phyloP scores from a whole-genome alignment of 2,329 filamentous ascomycete genomes.

The Zasmidium angulare region DNA sequence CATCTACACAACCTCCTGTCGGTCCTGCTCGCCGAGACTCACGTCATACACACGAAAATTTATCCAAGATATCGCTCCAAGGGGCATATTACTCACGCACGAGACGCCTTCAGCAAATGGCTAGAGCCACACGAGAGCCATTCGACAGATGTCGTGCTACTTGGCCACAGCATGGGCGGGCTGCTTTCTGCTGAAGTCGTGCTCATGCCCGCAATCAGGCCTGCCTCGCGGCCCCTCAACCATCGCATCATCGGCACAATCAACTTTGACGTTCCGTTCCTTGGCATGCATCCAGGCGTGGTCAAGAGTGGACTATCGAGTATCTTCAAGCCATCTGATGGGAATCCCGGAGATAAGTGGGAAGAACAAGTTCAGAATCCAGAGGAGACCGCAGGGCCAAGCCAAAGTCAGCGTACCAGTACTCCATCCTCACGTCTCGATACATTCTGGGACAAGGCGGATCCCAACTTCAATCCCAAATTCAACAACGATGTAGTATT shows the following conservation, averaged over 20 bases:
- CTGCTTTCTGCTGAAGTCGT: conserved; percentile 77
- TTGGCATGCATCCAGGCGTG: conserved; percentile 86
- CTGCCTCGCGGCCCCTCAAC: conserved; percentile 51
- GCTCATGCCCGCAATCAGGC: conserved; percentile 51
- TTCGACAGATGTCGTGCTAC: conserved; percentile 74
- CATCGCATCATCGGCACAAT: conserved; percentile 79
- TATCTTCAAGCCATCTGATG: conserved; percentile 61
- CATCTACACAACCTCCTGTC: conserved; percentile 78
- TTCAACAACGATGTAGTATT: conserved; percentile 74
- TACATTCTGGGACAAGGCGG: conserved; percentile 31
- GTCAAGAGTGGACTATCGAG: conserved; percentile 78
- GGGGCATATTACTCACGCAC: conserved; percentile 68
- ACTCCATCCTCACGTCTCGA: conserved; percentile 18
- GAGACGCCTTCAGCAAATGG: conserved; percentile 83
- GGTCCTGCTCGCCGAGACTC: conserved; percentile 65
- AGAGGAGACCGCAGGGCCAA: not conserved
- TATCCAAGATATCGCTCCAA: conserved; percentile 79
- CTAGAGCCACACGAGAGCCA: conserved; percentile 72
- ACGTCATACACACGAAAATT: conserved; percentile 82
- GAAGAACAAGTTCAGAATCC: not conserved
- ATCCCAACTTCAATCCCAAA: conserved; percentile 71
- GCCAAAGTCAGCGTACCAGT: not conserved
- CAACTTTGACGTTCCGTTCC: conserved; percentile 80
- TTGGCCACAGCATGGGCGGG: conserved; percentile 90
- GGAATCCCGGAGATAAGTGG: conserved; percentile 31